Percentiles rank a stretch among this genome's conserved stretches.
Evolutionary conservation across 768 basidiomycete species (phyloP).

Genomic region (Dioszegia aurantiaca): DNA sequence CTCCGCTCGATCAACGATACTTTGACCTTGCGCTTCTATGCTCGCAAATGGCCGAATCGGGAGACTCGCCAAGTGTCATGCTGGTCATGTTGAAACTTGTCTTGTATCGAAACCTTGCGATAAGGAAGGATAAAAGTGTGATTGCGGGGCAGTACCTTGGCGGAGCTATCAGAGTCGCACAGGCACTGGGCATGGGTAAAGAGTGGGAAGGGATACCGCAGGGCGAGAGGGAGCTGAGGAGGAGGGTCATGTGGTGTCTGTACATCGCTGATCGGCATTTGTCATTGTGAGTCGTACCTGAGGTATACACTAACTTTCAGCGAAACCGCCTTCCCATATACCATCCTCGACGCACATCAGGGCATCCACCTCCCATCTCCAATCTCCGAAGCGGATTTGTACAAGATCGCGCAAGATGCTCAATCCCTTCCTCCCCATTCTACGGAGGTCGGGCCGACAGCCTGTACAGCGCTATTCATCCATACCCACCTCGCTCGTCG

Average conservation of each 20-base stretch:
- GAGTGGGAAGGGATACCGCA: slow-evolving; percentile 43
- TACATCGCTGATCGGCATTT: slow-evolving; percentile 42
- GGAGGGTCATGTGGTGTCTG: slow-evolving; percentile 43
- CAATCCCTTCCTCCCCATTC: slow-evolving; percentile 29
- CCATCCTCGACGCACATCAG: slow-evolving; percentile 40
- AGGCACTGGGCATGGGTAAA: slow-evolving; percentile 37
- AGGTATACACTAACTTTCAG: slow-evolving; percentile 5
- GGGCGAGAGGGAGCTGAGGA: slow-evolving; percentile 38
- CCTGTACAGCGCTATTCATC: slow-evolving; percentile 39
- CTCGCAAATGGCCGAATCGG: slow-evolving; percentile 35
- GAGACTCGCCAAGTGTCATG: slow-evolving; percentile 40
- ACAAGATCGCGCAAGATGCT: slow-evolving; percentile 26
- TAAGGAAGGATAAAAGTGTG: slow-evolving; percentile 22
- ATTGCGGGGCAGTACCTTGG: slow-evolving; percentile 34
- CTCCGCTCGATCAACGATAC: slow-evolving; percentile 44
- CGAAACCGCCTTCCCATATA: slow-evolving; percentile 40
- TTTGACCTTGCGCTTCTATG: slow-evolving; percentile 38
- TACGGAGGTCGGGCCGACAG: slow-evolving; percentile 31
- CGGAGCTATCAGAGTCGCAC: slow-evolving; percentile 41
- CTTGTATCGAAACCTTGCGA: slow-evolving; percentile 4
- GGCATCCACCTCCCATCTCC: slow-evolving; percentile 38
- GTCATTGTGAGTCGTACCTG: slow-evolving; percentile 28
- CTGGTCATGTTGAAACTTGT: slow-evolving; percentile 41
- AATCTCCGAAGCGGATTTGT: slow-evolving; percentile 36
- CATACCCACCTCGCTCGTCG: slow-evolving; percentile 38